Percentiles rank a stretch among this genome's conserved stretches.
phyloP scores from a whole-genome alignment of 176 grass and related monocot genomes.

The Hyparrhenia diplandra region DNA sequence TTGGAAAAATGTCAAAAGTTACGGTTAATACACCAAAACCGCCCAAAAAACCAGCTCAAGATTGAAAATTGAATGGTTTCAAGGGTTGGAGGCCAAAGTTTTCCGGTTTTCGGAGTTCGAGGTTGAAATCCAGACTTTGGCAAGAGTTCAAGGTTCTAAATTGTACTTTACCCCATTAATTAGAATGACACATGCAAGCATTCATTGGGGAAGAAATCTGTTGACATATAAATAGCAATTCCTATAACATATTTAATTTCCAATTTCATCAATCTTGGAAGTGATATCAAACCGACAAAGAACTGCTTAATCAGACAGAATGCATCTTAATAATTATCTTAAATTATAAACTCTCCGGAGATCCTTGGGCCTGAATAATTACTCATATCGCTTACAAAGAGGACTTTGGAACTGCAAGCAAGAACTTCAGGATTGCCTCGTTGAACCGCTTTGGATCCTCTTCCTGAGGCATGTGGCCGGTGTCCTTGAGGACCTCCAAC shows the following conservation, averaged over 20 bases:
- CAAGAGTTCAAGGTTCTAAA: too few species aligned
- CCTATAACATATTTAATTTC: neutral
- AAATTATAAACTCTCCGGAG: neutral
- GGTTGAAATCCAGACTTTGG: too few species aligned
- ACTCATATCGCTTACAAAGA: slow-evolving; percentile 19
- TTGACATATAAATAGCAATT: neutral
- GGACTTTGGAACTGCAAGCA: slow-evolving; percentile 25
- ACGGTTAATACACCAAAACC: too few species aligned
- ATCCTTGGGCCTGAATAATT: neutral
- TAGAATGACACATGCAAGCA: neutral
- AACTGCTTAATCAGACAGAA: neutral
- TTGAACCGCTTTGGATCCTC: slow-evolving; percentile 75
- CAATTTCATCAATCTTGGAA: neutral
- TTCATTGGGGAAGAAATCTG: neutral
- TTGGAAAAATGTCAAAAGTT: too few species aligned
- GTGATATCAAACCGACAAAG: neutral
- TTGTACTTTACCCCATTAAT: too few species aligned
- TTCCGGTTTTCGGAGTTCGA: too few species aligned
- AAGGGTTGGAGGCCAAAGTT: too few species aligned
- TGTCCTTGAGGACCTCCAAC: slow-evolving; percentile 67
- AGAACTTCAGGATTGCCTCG: slow-evolving; percentile 57
- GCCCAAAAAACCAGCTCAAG: too few species aligned
- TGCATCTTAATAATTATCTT: neutral
- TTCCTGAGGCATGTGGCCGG: slow-evolving; percentile 60
- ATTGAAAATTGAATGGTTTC: too few species aligned